These are phyloP conservation scores for Aschersonia sp. DNA, from an alignment of 2,329 filamentous ascomycete species.

Conservation along the genomic window DNA sequence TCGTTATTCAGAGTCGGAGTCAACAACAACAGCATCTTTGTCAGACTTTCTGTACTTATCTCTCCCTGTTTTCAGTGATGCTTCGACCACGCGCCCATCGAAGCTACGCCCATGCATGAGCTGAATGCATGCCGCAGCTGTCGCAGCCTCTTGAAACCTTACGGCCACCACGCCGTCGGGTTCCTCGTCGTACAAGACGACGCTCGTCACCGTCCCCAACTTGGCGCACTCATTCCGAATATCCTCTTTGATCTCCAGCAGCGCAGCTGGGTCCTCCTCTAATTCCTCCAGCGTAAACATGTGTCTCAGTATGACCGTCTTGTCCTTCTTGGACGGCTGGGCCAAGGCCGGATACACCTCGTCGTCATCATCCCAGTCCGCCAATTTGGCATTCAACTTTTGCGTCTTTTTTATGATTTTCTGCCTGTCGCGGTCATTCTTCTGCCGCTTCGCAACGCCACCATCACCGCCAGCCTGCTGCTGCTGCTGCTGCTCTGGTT, in stretches of 20 bases:
- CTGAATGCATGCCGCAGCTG: conserved; percentile 58
- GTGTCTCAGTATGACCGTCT: conserved; percentile 74
- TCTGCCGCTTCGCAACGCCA: conserved; percentile 26
- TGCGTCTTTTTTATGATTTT: conserved; percentile 88
- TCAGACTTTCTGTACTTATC: conserved; percentile 62
- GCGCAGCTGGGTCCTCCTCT: conserved; percentile 66
- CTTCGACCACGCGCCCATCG: conserved; percentile 55
- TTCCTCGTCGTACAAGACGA: conserved; percentile 81
- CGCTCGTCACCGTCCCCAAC: conserved; percentile 76
- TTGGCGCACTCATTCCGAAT: conserved; percentile 82
- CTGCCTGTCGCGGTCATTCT: conserved; percentile 57
- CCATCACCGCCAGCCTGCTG: conserved; percentile 8
- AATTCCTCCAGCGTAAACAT: conserved; percentile 86
- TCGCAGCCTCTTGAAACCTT: conserved; percentile 57
- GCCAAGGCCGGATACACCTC: conserved; percentile 31
- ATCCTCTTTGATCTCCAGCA: conserved; percentile 89
- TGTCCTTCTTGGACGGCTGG: conserved; percentile 48
- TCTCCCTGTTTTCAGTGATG: conserved; percentile 53
- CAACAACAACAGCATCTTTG: conserved; percentile 32
- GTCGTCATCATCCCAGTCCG: conserved; percentile 92
- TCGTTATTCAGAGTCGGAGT: conserved; percentile 19
- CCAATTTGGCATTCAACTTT: conserved; percentile 79
- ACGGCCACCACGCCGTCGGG: conserved; percentile 73
- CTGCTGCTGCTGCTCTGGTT: conserved; percentile 6
- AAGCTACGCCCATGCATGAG: conserved; percentile 73